Conservation (phyloP, 2,329 filamentous ascomycete genomes). For the Leptographium galeiforme region DNA sequence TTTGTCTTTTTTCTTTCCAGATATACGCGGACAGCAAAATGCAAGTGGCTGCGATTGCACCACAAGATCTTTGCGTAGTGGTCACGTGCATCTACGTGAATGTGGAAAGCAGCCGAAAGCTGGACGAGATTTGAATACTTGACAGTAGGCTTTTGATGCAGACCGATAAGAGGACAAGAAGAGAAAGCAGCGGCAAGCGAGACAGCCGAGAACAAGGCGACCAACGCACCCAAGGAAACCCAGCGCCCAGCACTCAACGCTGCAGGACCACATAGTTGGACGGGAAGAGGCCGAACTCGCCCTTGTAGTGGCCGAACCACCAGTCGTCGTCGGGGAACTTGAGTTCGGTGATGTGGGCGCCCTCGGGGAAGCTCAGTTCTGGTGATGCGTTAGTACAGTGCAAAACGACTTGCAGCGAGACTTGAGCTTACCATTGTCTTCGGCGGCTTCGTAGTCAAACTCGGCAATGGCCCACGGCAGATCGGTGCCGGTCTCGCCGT, state of each 20-base stretch:
- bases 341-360: slow-evolving; percentile 66
- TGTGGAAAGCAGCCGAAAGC: no score
- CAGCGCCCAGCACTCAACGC: neutral
- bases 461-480: slow-evolving; percentile 67
- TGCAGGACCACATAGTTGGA: slow-evolving; percentile 56
- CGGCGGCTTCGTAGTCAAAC: slow-evolving; percentile 94
- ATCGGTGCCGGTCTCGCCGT: slow-evolving; percentile 13
- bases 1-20: neutral
- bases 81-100: no score
- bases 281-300: slow-evolving; percentile 72
- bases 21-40: neutral
- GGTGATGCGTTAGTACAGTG: slow-evolving; percentile 23
- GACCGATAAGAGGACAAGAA: neutral
- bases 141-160: slow-evolving; percentile 2
- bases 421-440: slow-evolving; percentile 93
- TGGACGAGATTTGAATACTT: no score
- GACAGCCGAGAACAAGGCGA: neutral
- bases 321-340: slow-evolving; percentile 98
- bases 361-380: slow-evolving; percentile 76
- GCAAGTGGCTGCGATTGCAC: neutral
- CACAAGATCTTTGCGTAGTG: no score
- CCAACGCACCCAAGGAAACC: no score
- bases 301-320: slow-evolving; percentile 86
- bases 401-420: no score
- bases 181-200: neutral